Conservation (phyloP, 2,329 filamentous ascomycete species). For the Alternaria sp. region DNA sequence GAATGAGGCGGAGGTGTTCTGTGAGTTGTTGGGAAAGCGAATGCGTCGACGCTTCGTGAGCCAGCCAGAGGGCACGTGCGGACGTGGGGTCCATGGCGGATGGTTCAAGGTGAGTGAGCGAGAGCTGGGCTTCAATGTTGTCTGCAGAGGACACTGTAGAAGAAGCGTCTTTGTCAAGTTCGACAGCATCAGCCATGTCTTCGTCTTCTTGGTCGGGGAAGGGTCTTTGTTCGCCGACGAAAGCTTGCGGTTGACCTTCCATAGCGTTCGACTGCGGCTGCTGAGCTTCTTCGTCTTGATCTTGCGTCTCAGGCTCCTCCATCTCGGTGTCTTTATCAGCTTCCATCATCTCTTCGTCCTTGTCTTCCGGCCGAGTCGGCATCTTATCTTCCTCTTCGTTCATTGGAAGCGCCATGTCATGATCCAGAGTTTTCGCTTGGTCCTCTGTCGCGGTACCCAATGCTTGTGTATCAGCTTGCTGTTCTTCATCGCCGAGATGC, state of each 20-base stretch:
- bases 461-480: slow-evolving; percentile 86
- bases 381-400: slow-evolving; percentile 59
- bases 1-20: slow-evolving; percentile 93
- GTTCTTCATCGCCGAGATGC: slow-evolving; percentile 86
- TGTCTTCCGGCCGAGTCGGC: slow-evolving; percentile 46
- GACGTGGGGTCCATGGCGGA: slow-evolving; percentile 58
- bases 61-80: slow-evolving; percentile 81
- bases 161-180: slow-evolving; percentile 49
- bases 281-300: slow-evolving; percentile 38
- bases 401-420: slow-evolving; percentile 84
- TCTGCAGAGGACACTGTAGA: slow-evolving; percentile 48
- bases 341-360: slow-evolving; percentile 38
- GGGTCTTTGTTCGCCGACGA: slow-evolving; percentile 56
- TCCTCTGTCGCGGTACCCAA: slow-evolving; percentile 89
- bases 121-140: slow-evolving; percentile 68
- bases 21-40: slow-evolving; percentile 87
- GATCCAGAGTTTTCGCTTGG: slow-evolving; percentile 84
- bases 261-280: slow-evolving; percentile 39
- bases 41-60: slow-evolving; percentile 85
- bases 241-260: slow-evolving; percentile 52
- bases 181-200: slow-evolving; percentile 49
- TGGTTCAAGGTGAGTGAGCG: slow-evolving; percentile 72
- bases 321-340: slow-evolving; percentile 52
- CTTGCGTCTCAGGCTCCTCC: slow-evolving; percentile 50
- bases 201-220: slow-evolving; percentile 45